These are phyloP conservation scores for Fusarium sp. DNA, from an alignment of 2,329 filamentous ascomycete species.

Conservation along the genomic window DNA sequence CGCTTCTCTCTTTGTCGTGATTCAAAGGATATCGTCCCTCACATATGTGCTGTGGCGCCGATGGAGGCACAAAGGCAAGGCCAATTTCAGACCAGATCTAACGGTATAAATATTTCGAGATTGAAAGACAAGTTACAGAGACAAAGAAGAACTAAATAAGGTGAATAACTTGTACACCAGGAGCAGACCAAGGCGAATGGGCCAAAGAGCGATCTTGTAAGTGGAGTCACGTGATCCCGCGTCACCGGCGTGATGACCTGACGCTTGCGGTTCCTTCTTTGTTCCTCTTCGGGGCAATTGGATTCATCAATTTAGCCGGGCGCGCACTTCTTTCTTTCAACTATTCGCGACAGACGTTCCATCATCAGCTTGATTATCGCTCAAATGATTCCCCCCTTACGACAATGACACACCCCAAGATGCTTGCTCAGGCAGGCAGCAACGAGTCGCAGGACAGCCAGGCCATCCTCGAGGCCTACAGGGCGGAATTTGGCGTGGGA, in stretches of 20 bases:
- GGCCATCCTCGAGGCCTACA: slow-evolving; percentile 54
- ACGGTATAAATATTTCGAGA: background rate
- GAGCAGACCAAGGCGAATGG: background rate
- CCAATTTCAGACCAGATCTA: background rate
- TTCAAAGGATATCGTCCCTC: background rate
- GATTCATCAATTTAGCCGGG: background rate
- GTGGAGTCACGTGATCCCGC: background rate
- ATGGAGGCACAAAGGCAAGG: background rate
- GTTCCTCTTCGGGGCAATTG: background rate
- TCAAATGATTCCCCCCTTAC: slow-evolving; percentile 31
- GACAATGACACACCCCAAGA: slow-evolving; percentile 47
- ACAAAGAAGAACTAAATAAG: background rate
- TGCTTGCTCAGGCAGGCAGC: slow-evolving; percentile 48
- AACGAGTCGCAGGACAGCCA: slow-evolving; percentile 61
- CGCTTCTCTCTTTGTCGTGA: background rate
- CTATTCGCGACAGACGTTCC: background rate
- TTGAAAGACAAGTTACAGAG: background rate
- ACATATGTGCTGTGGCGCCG: background rate
- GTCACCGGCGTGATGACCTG: background rate
- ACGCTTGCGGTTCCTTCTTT: background rate
- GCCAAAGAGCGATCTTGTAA: background rate
- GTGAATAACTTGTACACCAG: background rate
- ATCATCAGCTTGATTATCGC: background rate
- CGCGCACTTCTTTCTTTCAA: background rate
- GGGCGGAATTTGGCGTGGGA: slow-evolving; percentile 54